A percentile compares a stretch with the other conserved stretches of the same genome.
Conservation (phyloP, 345 rosid species). For the Nephelium lappaceum region DNA sequence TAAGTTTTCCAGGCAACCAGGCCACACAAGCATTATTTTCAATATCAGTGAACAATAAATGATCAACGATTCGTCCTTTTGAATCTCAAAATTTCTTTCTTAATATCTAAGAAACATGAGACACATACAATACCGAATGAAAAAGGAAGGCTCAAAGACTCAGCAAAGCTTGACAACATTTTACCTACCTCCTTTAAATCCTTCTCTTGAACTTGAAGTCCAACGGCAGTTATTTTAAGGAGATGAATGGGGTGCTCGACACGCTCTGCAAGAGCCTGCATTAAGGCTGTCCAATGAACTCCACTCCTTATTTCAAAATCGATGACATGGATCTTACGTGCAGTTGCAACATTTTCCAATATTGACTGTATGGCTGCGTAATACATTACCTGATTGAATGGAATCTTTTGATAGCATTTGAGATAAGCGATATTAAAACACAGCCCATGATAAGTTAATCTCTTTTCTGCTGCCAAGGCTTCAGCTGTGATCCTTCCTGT, state of each 20-base stretch:
- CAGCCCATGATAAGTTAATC: conserved; percentile 13
- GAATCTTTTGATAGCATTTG: conserved; percentile 28
- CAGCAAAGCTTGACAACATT: conserved; percentile 40
- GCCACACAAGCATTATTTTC: conserved; percentile 37
- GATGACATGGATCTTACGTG: conserved; percentile 46
- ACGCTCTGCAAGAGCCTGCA: conserved; percentile 47
- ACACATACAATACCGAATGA: conserved; percentile 31
- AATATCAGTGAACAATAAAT: conserved; percentile 35
- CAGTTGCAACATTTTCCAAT: conserved; percentile 34
- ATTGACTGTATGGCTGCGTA: conserved; percentile 48
- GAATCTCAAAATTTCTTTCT: conserved; percentile 31
- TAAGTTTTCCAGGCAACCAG: conserved; percentile 44
- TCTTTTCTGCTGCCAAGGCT: not conserved
- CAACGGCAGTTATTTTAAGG: conserved; percentile 47
- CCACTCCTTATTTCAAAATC: conserved; percentile 61
- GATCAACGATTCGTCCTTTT: conserved; percentile 36
- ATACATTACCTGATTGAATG: conserved; percentile 41
- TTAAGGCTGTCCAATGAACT: conserved; percentile 51
- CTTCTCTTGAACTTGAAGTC: conserved; percentile 6
- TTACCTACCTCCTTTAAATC: conserved; percentile 33
- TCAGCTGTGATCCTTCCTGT: conserved; percentile 27
- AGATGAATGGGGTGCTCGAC: conserved; percentile 24
- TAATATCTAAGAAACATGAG: conserved; percentile 31
- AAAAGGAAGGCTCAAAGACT: conserved; percentile 46
- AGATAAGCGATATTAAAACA: conserved; percentile 14